Conservation (phyloP, 257 asterid genomes). For the Solanum dulcamara region DNA sequence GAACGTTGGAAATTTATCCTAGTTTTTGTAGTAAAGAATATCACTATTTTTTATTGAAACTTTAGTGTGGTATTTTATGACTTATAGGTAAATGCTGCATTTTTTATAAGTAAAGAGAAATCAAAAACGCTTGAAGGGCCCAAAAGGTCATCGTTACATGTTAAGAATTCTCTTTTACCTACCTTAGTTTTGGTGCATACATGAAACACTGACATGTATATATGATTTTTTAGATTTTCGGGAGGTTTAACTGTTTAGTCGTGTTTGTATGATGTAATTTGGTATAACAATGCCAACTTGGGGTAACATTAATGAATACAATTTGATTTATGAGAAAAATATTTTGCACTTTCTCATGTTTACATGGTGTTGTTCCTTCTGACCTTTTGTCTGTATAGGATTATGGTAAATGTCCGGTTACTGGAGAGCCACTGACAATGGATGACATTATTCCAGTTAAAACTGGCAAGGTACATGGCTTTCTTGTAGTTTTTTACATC, state of each 20-base stretch:
- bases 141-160: background rate
- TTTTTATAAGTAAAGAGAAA: background rate
- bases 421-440: constrained; percentile 73
- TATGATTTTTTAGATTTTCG: background rate
- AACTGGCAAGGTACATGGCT: constrained; percentile 65
- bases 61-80: background rate
- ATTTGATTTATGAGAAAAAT: background rate
- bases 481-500: background rate
- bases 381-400: constrained; percentile 30
- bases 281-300: background rate
- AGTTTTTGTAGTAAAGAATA: background rate
- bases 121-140: background rate
- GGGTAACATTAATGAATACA: background rate
- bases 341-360: background rate
- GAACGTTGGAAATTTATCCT: background rate
- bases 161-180: background rate
- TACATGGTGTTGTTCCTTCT: background rate
- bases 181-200: background rate
- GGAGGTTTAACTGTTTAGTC: background rate
- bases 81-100: background rate
- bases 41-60: background rate
- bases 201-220: background rate
- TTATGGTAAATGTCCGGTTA: constrained; percentile 91
- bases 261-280: background rate
- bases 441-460: constrained; percentile 73